Evolutionary conservation across 345 rosid species (phyloP), one percentile per base, ranked within the genome.

Genomic region (Euphorbia lathyris): DNA sequence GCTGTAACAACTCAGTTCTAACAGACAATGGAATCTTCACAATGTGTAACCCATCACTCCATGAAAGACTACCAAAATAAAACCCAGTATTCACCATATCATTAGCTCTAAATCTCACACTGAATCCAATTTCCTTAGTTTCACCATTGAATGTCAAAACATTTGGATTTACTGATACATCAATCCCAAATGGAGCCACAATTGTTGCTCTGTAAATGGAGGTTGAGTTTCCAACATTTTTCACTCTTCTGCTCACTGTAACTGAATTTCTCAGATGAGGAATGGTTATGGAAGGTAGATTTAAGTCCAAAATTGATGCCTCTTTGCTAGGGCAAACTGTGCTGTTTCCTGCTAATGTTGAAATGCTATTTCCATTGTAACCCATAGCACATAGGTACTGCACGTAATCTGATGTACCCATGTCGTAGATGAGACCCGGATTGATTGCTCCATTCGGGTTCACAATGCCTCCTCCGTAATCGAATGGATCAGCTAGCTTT

Each of bases 391-490:
- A 88, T 4, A 89, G 85, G 70, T 89, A 89, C 59, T 82, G 71
- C 10, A 82, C 34, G 72, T 86, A 89, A 62, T 87, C 92, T 3
- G 79, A 43, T 19, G 62, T 38, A 20, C 74, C 83, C 79, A 84
- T 80, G 69, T 87, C 88, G n/a, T 87, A 91, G 22, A 87, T 66
- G 19, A 91, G 84, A 22, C 93, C 95, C 1, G 92, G 95, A 38
- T 80, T 58, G 30, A 81, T 74, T 23, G 85, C 95, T 5, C 63
- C 76, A 43, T 78, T 85, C 1, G 89, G 92, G 66, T 84, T 82
- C 40, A 72, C 77, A 7, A 80, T 75, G 20, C 94, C 94, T 23
- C 92, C 89, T 66, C 97, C 97, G 22, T 66, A 79, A 69, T 91
- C 90, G 23, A 91, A 91, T 1, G 94, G 86, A 52, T 86, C 78